Evolutionary conservation across 2,329 filamentous ascomycete genomes (phyloP).

Genomic region (Phaeosphaeria sp.): DNA sequence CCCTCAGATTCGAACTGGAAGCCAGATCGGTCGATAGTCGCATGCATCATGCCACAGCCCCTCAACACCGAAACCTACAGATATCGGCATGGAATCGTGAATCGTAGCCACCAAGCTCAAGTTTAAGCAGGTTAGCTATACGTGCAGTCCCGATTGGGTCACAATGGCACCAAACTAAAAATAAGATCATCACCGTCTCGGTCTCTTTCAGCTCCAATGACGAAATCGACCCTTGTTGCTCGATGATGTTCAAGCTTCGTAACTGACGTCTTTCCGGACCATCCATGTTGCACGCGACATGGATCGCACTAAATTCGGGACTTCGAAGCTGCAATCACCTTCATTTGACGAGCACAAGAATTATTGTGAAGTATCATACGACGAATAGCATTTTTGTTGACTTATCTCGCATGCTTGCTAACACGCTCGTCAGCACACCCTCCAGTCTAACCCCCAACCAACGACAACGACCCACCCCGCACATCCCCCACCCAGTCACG

Average conservation of each 20-base stretch:
- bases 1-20: not conserved
- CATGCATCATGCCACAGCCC: not conserved
- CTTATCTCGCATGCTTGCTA: not conserved
- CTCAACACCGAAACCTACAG: not conserved
- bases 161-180: not conserved
- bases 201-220: not conserved
- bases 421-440: not conserved
- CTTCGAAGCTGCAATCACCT: not conserved
- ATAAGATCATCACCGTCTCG: not conserved
- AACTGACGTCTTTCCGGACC: not conserved
- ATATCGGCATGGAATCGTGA: not conserved
- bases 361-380: not conserved
- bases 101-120: not conserved
- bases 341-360: too few species aligned
- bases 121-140: not conserved
- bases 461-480: conserved; percentile 4
- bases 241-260: not conserved
- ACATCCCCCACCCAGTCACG: conserved; percentile 13
- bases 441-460: not conserved
- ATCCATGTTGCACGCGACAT: not conserved
- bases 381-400: not conserved
- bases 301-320: not conserved
- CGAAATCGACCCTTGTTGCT: not conserved
- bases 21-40: not conserved
- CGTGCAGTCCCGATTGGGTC: not conserved